Conservation (phyloP, 2,329 filamentous ascomycete genomes). For the Penicillium sp. region DNA sequence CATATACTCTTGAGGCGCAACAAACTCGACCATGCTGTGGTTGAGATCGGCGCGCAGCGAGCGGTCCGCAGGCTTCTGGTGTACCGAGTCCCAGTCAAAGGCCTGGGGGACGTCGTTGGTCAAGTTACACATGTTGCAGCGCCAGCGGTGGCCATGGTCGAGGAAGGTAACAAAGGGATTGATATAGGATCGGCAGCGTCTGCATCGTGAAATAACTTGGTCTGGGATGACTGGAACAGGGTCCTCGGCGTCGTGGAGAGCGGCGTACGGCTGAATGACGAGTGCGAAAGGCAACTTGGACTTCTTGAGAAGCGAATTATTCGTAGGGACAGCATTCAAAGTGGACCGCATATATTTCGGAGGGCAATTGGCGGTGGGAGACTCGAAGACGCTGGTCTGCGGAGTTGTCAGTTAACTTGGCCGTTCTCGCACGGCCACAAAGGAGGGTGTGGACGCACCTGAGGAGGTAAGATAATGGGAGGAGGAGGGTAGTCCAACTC, state of each 20-base stretch:
- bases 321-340: conserved; percentile 89
- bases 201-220: conserved; percentile 94
- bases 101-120: conserved; percentile 99
- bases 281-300: conserved; percentile 93
- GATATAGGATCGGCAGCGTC: conserved; percentile 95
- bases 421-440: neutral
- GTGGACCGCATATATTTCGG: conserved; percentile 95
- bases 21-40: conserved; percentile 94
- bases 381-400: conserved; percentile 86
- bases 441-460: conserved; percentile 63
- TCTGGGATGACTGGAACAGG: conserved; percentile 89
- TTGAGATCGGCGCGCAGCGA: conserved; percentile 94
- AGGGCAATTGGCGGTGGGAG: conserved; percentile 85
- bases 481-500: conserved; percentile 91
- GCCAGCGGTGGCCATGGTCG: conserved; percentile 95
- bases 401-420: conserved; percentile 43
- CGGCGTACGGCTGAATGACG: conserved; percentile 91
- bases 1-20: conserved; percentile 99
- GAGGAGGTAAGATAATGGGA: conserved; percentile 84
- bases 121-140: conserved; percentile 99
- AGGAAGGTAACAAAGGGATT: conserved; percentile 96
- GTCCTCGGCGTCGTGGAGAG: conserved; percentile 91
- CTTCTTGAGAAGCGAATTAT: conserved; percentile 91
- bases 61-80: conserved; percentile 87
- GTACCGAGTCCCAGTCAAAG: conserved; percentile 94